Conservation (phyloP, 352 stramenopile species). For the Globisporangium rhizosaccharum region DNA sequence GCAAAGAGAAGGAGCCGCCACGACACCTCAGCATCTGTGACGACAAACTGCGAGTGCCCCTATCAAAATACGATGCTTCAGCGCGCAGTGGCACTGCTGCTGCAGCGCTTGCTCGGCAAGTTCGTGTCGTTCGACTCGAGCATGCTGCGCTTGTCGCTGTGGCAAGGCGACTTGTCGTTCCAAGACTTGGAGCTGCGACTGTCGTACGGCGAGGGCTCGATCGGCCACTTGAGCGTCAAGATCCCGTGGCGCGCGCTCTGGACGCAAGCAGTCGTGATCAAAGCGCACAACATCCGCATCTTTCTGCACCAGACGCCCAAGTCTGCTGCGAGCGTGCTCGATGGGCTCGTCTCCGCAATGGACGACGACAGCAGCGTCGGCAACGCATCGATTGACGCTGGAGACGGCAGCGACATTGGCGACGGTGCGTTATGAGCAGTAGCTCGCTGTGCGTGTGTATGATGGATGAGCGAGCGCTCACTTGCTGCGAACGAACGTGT, state of each 20-base stretch:
- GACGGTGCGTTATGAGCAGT: conserved; percentile 20
- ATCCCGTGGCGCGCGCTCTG: conserved; percentile 83
- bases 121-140: conserved; percentile 85
- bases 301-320: conserved; percentile 57
- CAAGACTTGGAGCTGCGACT: conserved; percentile 74
- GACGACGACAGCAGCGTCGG: conserved; percentile 16
- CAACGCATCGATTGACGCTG: conserved; percentile 13
- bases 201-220: conserved; percentile 70
- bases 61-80: conserved; percentile 51
- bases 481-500: too few relatives aligned
- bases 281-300: conserved; percentile 64
- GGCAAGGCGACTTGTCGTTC: conserved; percentile 83
- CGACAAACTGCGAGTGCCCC: too few relatives aligned
- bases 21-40: too few relatives aligned
- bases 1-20: too few relatives aligned
- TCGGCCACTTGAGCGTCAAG: conserved; percentile 74
- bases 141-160: conserved; percentile 81
- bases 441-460: neutral
- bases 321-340: conserved; percentile 3
- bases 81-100: conserved; percentile 71
- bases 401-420: conserved; percentile 26
- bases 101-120: conserved; percentile 85
- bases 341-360: conserved; percentile 15
- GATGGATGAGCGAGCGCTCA: too few relatives aligned
- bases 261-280: conserved; percentile 79